Percentiles rank a stretch among this genome's conserved stretches.
Evolutionary conservation across 306 rosid species (phyloP).

Genomic region (Glycyrrhiza uralensis): DNA sequence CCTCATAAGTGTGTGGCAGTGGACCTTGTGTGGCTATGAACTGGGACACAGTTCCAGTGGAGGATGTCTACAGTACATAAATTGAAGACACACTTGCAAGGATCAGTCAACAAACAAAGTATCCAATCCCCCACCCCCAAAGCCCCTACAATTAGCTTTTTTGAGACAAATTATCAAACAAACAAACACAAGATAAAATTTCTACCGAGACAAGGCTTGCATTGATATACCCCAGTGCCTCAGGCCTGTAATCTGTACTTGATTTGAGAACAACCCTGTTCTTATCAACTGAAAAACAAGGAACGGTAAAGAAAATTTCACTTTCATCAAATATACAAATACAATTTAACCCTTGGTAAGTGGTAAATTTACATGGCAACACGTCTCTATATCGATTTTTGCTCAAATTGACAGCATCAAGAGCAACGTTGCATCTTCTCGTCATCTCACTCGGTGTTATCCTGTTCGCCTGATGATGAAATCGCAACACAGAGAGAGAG

Average conservation of each 20-base stretch:
- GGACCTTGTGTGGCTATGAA: conserved; percentile 99
- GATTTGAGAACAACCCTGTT: conserved; percentile 68
- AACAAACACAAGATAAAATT: not conserved
- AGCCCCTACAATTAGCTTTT: not conserved
- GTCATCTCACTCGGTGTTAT: conserved; percentile 58
- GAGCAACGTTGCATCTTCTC: conserved; percentile 61
- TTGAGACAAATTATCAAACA: not conserved
- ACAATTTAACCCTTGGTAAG: not conserved
- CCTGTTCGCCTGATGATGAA: conserved; percentile 66
- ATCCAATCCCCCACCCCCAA: not conserved
- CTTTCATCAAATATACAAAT: not conserved
- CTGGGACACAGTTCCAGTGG: conserved; percentile 53
- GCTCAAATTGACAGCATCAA: conserved; percentile 55
- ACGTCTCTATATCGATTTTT: conserved; percentile 81
- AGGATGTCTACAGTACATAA: conserved; percentile 45
- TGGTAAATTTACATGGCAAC: conserved; percentile 58
- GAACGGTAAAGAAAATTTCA: not conserved
- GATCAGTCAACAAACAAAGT: conserved; percentile 26
- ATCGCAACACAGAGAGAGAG: not conserved
- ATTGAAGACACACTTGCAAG: conserved; percentile 24
- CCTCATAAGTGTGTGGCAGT: conserved; percentile 80
- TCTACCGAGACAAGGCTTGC: conserved; percentile 76
- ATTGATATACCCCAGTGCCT: conserved; percentile 82
- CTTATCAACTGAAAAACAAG: conserved; percentile 62
- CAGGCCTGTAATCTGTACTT: conserved; percentile 73